Base-by-base conservation (phyloP, 2,329 filamentous ascomycete species). In the Diplodia corticola region DNA sequence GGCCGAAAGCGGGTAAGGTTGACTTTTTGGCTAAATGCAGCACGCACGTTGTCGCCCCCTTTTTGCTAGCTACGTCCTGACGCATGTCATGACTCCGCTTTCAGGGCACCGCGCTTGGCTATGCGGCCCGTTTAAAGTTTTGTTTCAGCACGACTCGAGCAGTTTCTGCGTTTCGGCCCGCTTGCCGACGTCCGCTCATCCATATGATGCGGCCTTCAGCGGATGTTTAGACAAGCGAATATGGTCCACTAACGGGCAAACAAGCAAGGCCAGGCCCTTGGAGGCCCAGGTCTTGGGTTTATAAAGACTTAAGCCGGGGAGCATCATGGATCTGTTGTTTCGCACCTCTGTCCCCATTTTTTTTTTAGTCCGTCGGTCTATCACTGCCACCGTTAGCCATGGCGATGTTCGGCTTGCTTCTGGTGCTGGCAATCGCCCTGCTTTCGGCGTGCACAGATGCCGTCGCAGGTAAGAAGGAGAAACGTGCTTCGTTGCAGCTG, bases 401-500 rank as follows among this genome's bases (percentile, higher is more conserved):
- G 57, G 44, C 57, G 40, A 24, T 44, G 5, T 49, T 50, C n/a
- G n/a, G 37, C 20, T 57, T 65, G n/a, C 63, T 46, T 13, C 57
- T 13, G 26, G 30, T 49, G 20, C 51, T 65, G 37, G 63, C 26
- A n/a, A 28, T n/a, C 20, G 15, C 55, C 5, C 17, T 65, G 28
- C 46, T 65, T 15, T 22, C 50, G 28, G 28, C n/a, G 26, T 30
- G 22, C 5, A 44, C 24, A 9, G n/a, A 65, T 30, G 63, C 63
- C 4, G 9, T 35, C 26, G 40, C 51, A 2, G 13, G n/a, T n/a
- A n/a, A n/a, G n/a, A n/a, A 57, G 20, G 63, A 49, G 44, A 65
- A 57, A 37, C 64, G 64, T 12, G 59, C 40, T 17, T 70, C 73
- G 2, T 70, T 81, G 22, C 72, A 73, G 12, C 73, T 78, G 51